Percentiles rank a stretch among this genome's conserved stretches.
phyloP scores from a whole-genome alignment of 1,284 basidiomycete species.

The Apiotrichum akiyoshidainum region DNA sequence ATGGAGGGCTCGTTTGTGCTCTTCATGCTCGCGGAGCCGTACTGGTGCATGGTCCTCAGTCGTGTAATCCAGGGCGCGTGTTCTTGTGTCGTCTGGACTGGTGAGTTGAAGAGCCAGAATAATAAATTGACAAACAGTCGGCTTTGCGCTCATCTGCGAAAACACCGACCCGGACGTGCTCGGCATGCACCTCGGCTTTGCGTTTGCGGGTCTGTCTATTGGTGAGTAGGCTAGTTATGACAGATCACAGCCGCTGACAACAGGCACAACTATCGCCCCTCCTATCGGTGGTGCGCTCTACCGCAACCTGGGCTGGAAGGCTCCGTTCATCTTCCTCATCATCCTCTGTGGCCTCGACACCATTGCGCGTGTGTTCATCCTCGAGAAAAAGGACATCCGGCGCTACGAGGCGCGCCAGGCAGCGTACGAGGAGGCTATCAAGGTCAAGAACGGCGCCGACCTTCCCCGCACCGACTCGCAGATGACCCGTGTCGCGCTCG shows the following conservation, averaged over 20 bases:
- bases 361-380: conserved; percentile 54
- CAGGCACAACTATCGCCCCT: conserved; percentile 48
- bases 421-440: not conserved
- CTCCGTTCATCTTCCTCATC: conserved; percentile 70
- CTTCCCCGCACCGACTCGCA: not conserved
- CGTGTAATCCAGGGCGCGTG: conserved; percentile 69
- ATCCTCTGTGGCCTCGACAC: conserved; percentile 62
- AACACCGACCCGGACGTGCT: conserved; percentile 60
- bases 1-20: conserved; percentile 57
- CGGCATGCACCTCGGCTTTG: conserved; percentile 68
- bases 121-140: conserved; percentile 34
- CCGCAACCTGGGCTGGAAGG: conserved; percentile 64
- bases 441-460: not conserved
- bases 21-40: conserved; percentile 71
- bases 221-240: conserved; percentile 44
- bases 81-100: conserved; percentile 71
- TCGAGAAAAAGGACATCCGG: conserved; percentile 44
- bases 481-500: not conserved
- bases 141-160: conserved; percentile 56
- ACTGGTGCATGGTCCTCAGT: conserved; percentile 67
- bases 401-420: not conserved
- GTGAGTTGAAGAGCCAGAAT: conserved; percentile 61
- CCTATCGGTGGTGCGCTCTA: conserved; percentile 69
- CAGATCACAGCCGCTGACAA: too few relatives aligned
- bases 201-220: conserved; percentile 65